Evolutionary conservation across 371 early-diverging fungal genomes (phyloP), one percentile per base, ranked within the genome.

Genomic region (Mucor lusitanicus): DNA sequence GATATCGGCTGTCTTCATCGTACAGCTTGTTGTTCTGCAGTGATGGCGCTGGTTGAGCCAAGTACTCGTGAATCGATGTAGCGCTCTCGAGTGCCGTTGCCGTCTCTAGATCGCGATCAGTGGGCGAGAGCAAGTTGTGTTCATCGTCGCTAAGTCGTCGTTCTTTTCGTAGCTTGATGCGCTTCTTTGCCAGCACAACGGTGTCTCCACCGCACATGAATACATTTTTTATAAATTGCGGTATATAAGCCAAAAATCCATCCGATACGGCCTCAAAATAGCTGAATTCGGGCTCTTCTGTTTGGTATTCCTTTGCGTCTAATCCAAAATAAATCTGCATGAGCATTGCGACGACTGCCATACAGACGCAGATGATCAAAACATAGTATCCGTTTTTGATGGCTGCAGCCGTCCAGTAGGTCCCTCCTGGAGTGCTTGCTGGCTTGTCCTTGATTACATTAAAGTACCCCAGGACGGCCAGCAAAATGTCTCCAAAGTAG

Each of bases 381-480:
- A 81, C 80, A 37, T 79, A 74, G 42, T 79, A 63, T 7, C 84
- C 84, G 40, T 80, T 78, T 33, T 81, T 79, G 44, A 84, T 78
- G 0, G 78, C 80, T 21, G 70, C 77, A 33, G 81, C 69, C 6
- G 80, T 64, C 84, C 84, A 84, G 25, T 70, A 66, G 0, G 76
- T 63, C 4, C 78, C 79, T 44, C 76, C 76, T 12, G 73, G 68
- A 5, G 73, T 71, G 3, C 66, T 62, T 0, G 75, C 69, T 19
- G 77, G 75, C 3, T 71, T 76, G 35, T 78, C 84, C 30, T 78
- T 71, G 59, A 84, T 84, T 6, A 84, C 73, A 27, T 72, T 25
- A 21, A 71, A 68, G 3, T 73, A 73, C 3, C 64, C 63, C 17
- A 84, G 59, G 9, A 72, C 37, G 3, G 71, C 64, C 4, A 84